Conservation (phyloP, 108 stramenopile genomes). For the Bacterosira constricta region DNA sequence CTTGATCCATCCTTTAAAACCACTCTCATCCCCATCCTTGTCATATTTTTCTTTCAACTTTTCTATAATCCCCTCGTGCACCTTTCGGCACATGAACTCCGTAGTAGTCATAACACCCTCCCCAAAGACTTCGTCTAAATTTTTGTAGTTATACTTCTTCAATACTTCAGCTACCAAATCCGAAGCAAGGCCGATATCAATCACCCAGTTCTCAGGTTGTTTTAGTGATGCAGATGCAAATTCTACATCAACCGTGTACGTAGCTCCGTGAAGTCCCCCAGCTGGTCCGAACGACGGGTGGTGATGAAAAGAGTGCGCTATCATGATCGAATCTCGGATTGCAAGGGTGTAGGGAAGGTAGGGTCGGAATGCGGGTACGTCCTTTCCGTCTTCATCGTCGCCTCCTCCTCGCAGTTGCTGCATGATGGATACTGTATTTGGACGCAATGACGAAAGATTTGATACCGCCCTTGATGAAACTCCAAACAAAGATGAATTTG, state of each 20-base stretch:
- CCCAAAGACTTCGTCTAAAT: constrained; percentile 90
- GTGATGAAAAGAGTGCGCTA: constrained; percentile 90
- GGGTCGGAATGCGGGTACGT: constrained; percentile 21
- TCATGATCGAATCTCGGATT: constrained; percentile 93
- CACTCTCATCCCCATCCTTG: constrained; percentile 3
- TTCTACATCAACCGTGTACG: constrained; percentile 93
- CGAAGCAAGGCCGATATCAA: constrained; percentile 91
- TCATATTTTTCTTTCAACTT: constrained; percentile 46
- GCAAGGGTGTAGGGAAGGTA: constrained; percentile 79
- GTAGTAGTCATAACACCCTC: constrained; percentile 87
- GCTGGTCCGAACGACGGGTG: constrained; percentile 91
- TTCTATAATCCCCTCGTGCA: constrained; percentile 32
- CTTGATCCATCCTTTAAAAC: constrained; percentile 78
- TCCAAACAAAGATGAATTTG: constrained; percentile 24
- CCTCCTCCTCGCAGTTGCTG: constrained; percentile 19
- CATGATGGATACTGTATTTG: neutral
- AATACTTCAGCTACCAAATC: constrained; percentile 75
- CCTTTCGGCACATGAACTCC: constrained; percentile 88
- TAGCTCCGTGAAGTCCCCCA: constrained; percentile 92
- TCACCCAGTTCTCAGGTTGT: constrained; percentile 88
- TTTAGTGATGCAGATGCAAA: constrained; percentile 67
- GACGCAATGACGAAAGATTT: neutral
- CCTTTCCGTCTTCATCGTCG: neutral
- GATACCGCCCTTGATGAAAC: no score
- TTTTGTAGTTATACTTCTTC: constrained; percentile 87